These are phyloP conservation scores for Taphrina betulina DNA, from an alignment of 1,139 yeast species.

Conservation along the genomic window DNA sequence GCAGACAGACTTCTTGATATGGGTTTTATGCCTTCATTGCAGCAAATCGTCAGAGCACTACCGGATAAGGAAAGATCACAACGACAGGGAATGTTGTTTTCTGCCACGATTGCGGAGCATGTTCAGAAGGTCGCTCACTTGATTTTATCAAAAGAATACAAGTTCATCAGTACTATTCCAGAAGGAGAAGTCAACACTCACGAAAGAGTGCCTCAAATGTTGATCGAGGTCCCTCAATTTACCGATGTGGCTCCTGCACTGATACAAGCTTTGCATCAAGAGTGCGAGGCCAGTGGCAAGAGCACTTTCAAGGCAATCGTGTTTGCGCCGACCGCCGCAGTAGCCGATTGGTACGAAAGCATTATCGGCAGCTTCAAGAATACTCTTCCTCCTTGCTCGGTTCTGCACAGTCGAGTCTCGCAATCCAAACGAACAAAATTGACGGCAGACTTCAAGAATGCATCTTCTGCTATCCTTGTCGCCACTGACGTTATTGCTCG, in stretches of 20 bases:
- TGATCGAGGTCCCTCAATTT: slow-evolving; percentile 95
- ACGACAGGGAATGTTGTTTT: slow-evolving; percentile 94
- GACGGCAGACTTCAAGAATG: slow-evolving; percentile 94
- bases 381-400: slow-evolving; percentile 66
- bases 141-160: slow-evolving; percentile 89
- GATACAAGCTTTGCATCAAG: slow-evolving; percentile 77
- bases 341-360: slow-evolving; percentile 94
- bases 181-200: slow-evolving; percentile 72
- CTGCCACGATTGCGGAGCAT: slow-evolving; percentile 99
- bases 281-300: slow-evolving; percentile 52
- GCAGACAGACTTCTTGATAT: slow-evolving; percentile 87
- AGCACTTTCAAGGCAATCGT: slow-evolving; percentile 84
- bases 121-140: slow-evolving; percentile 97
- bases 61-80: slow-evolving; percentile 76
- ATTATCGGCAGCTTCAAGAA: slow-evolving; percentile 84
- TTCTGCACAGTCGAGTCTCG: slow-evolving; percentile 94
- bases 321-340: slow-evolving; percentile 91
- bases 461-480: slow-evolving; percentile 84
- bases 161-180: slow-evolving; percentile 88
- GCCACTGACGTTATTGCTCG: slow-evolving; percentile 99
- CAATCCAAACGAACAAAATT: slow-evolving; percentile 98
- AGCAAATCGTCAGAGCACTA: slow-evolving; percentile 85
- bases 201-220: slow-evolving; percentile 96
- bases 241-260: slow-evolving; percentile 84
- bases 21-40: slow-evolving; percentile 98